phyloP scores from a whole-genome alignment of 768 basidiomycete species.

The Trametes gibbosa region DNA sequence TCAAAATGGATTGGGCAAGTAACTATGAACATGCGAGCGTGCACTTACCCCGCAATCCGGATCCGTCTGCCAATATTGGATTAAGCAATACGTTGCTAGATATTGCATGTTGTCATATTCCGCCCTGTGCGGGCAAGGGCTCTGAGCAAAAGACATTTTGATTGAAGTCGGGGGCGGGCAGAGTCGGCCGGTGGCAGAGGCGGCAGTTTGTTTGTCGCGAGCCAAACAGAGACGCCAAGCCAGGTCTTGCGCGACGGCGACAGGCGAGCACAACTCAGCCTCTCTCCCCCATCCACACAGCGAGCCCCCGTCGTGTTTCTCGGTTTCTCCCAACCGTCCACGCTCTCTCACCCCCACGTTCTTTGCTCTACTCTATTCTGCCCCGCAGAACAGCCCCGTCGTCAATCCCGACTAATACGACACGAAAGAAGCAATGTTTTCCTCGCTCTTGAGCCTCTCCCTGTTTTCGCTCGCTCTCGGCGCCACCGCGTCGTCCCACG shows the following conservation, averaged over 20 bases:
- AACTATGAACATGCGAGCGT: too few relatives aligned
- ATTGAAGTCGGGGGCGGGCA: background rate
- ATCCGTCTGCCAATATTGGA: too few relatives aligned
- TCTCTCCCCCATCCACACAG: slow-evolving; percentile 1
- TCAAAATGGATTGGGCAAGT: too few relatives aligned
- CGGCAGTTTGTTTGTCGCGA: background rate
- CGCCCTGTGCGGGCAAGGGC: too few relatives aligned
- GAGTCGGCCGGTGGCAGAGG: background rate
- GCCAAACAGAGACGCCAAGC: slow-evolving; percentile 9
- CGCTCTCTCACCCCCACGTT: slow-evolving; percentile 22
- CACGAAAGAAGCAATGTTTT: slow-evolving; percentile 23
- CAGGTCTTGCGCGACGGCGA: background rate
- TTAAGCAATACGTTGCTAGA: too few relatives aligned
- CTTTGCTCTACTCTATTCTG: slow-evolving; percentile 11
- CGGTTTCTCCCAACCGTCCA: slow-evolving; percentile 3
- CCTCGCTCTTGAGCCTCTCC: slow-evolving; percentile 21
- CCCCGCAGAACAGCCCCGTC: background rate
- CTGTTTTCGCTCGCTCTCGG: slow-evolving; percentile 25
- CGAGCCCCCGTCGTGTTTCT: background rate
- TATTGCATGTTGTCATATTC: too few relatives aligned
- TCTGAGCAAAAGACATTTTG: too few relatives aligned
- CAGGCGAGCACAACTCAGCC: slow-evolving; percentile 5
- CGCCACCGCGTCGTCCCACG: slow-evolving; percentile 18
- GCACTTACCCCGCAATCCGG: too few relatives aligned
- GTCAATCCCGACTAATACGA: background rate